Evolutionary conservation across 768 basidiomycete species (phyloP).

Genomic region (Termitomyces eurrhizus): DNA sequence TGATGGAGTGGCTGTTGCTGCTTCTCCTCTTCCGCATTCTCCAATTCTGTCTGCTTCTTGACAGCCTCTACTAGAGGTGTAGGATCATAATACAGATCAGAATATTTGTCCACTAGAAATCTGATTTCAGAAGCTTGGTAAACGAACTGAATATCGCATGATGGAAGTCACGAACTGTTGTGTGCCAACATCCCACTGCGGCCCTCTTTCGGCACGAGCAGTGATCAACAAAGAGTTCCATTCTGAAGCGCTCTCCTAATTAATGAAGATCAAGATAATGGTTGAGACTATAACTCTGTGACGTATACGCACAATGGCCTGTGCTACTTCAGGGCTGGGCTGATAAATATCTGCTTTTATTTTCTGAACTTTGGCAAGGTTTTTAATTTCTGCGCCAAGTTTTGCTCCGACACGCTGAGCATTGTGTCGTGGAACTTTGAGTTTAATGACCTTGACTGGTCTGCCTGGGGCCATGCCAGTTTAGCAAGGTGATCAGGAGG

Average conservation of each 20-base stretch:
- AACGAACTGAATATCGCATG: neutral
- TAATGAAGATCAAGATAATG: neutral
- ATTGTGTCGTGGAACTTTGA: slow-evolving; percentile 72
- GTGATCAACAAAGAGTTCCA: slow-evolving; percentile 82
- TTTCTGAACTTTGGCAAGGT: slow-evolving; percentile 44
- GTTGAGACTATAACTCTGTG: neutral
- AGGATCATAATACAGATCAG: slow-evolving; percentile 72
- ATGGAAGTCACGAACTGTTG: slow-evolving; percentile 60
- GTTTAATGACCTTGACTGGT: slow-evolving; percentile 50
- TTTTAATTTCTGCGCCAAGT: slow-evolving; percentile 55
- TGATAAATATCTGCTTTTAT: slow-evolving; percentile 57
- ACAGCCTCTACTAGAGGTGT: slow-evolving; percentile 52
- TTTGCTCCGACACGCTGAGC: slow-evolving; percentile 68
- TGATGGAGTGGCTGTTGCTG: slow-evolving; percentile 27
- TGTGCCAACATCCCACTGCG: slow-evolving; percentile 85
- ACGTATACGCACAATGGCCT: slow-evolving; percentile 56
- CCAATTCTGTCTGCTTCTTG: slow-evolving; percentile 43
- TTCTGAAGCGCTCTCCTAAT: slow-evolving; percentile 72
- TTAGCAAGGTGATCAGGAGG: neutral
- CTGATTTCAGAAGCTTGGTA: slow-evolving; percentile 28
- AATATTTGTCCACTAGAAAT: slow-evolving; percentile 72
- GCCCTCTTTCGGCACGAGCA: slow-evolving; percentile 77
- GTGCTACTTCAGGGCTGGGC: slow-evolving; percentile 58
- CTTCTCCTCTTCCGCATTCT: slow-evolving; percentile 33
- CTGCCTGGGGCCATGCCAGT: slow-evolving; percentile 58